Evolutionary conservation across 257 asterid genomes (phyloP), one percentile per base, ranked within the genome.

Genomic region (Ligustrum vulgare): DNA sequence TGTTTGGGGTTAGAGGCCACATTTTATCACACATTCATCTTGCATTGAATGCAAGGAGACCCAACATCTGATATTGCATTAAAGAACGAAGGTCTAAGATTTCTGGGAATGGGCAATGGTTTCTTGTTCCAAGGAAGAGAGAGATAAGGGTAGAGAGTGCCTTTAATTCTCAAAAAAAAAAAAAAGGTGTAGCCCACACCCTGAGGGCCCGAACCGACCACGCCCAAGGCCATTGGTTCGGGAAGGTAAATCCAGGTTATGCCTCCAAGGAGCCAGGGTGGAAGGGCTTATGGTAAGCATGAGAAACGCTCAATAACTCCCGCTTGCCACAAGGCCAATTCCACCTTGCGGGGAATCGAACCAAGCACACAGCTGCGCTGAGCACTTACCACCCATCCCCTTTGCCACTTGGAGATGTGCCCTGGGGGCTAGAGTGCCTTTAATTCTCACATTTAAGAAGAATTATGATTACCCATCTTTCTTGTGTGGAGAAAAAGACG

Each of bases 391-490:
- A n/a, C n/a, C n/a, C n/a, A n/a, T n/a, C n/a, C n/a, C n/a, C n/a
- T n/a, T n/a, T n/a, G n/a, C n/a, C n/a, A n/a, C n/a, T n/a, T n/a
- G n/a, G n/a, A n/a, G n/a, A n/a, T n/a, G n/a, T n/a, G n/a, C n/a
- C n/a, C n/a, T n/a, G n/a, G n/a, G n/a, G n/a, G n/a, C n/a, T n/a
- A 73, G 68, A 23, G 65, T 49, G 77, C 45, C 75, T 73, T 81
- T 47, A 84, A 62, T 77, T 28, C 37, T 72, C 73, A 73, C 65
- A 62, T 74, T 79, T 37, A 20, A 60, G 80, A 69, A 47, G 84
- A 77, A 78, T 88, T 70, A 84, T 84, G 88, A 85, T 85, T 68
- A 70, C 79, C 90, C 89, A 84, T 77, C 25, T 82, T 80, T 35
- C 20, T 28, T 23, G 74, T 63, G 67, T 71, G 31, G 67, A 54